phyloP scores from a whole-genome alignment of 2,329 filamentous ascomycete species.

The Fusarium sp. region DNA sequence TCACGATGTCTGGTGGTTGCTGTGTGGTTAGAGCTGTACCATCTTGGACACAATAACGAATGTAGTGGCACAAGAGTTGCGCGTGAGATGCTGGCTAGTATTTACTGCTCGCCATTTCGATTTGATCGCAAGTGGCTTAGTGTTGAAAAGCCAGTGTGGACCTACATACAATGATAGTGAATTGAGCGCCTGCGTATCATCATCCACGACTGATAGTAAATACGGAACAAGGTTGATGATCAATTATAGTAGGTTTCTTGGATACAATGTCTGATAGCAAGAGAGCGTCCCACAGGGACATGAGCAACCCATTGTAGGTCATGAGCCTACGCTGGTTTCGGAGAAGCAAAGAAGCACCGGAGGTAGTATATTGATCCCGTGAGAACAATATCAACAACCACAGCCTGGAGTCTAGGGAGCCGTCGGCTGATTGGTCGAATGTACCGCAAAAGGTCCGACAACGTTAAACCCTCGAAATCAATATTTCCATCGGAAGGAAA shows the following conservation, averaged over 20 bases:
- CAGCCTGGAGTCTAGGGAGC: background rate
- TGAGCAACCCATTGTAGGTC: background rate
- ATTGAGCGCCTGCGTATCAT: too few species aligned
- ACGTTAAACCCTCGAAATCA: constrained; percentile 8
- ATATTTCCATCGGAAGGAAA: constrained; percentile 8
- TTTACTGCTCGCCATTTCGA: background rate
- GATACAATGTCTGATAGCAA: background rate
- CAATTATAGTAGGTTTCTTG: background rate
- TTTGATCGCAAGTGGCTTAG: background rate
- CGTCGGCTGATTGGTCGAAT: constrained; percentile 14
- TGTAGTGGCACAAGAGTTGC: background rate
- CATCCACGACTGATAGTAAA: too few species aligned
- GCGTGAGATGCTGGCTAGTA: too few species aligned
- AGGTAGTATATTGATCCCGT: background rate
- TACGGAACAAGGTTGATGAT: background rate
- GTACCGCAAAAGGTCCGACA: constrained; percentile 18
- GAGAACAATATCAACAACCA: background rate
- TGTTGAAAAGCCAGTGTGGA: background rate
- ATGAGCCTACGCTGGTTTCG: background rate
- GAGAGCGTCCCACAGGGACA: background rate
- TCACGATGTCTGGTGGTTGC: background rate
- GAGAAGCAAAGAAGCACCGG: background rate
- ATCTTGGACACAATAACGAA: background rate
- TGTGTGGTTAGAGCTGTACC: background rate
- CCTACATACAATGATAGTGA: too few species aligned